Evolutionary conservation across 208 protist genomes (phyloP).

Genomic region (Trypanosoma platydactyli): DNA sequence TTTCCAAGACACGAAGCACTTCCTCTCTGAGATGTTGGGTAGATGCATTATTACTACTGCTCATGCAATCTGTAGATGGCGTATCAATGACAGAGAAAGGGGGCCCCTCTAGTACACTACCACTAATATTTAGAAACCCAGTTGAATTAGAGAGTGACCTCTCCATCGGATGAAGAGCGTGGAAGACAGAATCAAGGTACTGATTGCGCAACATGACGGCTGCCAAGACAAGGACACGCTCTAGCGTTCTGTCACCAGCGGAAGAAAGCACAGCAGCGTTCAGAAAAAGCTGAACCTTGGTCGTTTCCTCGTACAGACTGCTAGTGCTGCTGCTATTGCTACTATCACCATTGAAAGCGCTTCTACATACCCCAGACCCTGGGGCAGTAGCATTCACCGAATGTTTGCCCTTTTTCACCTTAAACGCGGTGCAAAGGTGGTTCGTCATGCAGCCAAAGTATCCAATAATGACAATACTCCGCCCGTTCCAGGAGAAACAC

Average conservation of each 20-base stretch:
- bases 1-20: constrained; percentile 36
- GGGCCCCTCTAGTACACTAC: no score
- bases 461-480: constrained; percentile 82
- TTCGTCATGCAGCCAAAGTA: constrained; percentile 75
- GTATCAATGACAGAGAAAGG: no score
- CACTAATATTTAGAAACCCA: no score
- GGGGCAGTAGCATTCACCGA: no score
- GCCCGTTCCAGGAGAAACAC: constrained; percentile 59
- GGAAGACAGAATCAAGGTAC: constrained; percentile 23
- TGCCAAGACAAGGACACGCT: constrained; percentile 76
- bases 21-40: constrained; percentile 1
- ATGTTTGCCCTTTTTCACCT: constrained; percentile 50
- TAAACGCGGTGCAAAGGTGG: constrained; percentile 63
- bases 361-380: no score
- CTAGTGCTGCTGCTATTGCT: no score
- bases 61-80: no score
- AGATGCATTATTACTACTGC: no score
- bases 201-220: constrained; percentile 80
- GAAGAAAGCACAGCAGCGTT: constrained; percentile 77
- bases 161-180: no score
- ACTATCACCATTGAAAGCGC: no score
- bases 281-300: constrained; percentile 34
- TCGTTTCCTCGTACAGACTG: no score
- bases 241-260: constrained; percentile 77
- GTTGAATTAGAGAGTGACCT: no score